Conservation (phyloP, 2,329 filamentous ascomycete species). For the Cladophialophora psammophila region DNA sequence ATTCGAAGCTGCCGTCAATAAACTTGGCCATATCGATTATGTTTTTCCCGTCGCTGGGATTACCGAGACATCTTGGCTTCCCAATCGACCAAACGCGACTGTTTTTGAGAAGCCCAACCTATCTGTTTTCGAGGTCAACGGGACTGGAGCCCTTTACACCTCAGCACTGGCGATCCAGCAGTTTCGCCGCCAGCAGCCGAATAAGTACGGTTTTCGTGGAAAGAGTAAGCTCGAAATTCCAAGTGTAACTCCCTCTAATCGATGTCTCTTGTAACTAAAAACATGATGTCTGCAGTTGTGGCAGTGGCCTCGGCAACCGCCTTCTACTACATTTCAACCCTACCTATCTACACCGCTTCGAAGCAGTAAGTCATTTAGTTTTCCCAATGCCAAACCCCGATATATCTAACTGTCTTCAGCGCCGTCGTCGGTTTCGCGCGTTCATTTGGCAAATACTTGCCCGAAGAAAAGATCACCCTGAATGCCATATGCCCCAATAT, state of each 20-base stretch:
- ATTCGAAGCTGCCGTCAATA: slow-evolving; percentile 45
- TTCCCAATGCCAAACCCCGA: too few species aligned
- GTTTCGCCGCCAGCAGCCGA: slow-evolving; percentile 49
- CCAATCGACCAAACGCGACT: slow-evolving; percentile 24
- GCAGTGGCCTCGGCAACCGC: slow-evolving; percentile 50
- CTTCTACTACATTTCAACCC: slow-evolving; percentile 50
- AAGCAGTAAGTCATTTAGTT: slow-evolving; percentile 22
- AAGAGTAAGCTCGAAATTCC: slow-evolving; percentile 44
- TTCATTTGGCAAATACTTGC: slow-evolving; percentile 51
- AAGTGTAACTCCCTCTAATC: too few species aligned
- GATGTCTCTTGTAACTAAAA: too few species aligned
- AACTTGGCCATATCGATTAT: slow-evolving; percentile 47
- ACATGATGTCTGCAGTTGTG: too few species aligned
- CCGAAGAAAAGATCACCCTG: slow-evolving; percentile 49
- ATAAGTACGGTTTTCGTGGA: slow-evolving; percentile 46
- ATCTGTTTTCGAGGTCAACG: slow-evolving; percentile 48
- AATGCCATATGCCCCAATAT: slow-evolving; percentile 54
- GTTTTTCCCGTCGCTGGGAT: slow-evolving; percentile 52
- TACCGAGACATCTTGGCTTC: slow-evolving; percentile 49
- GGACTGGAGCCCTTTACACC: slow-evolving; percentile 52
- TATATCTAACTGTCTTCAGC: neutral
- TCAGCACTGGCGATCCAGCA: slow-evolving; percentile 52
- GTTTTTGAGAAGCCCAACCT: slow-evolving; percentile 50
- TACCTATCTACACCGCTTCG: slow-evolving; percentile 50
- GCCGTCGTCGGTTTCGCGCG: slow-evolving; percentile 35